phyloP scores from a whole-genome alignment of 139 green algal genomes.

The Tetraselmis chui region DNA sequence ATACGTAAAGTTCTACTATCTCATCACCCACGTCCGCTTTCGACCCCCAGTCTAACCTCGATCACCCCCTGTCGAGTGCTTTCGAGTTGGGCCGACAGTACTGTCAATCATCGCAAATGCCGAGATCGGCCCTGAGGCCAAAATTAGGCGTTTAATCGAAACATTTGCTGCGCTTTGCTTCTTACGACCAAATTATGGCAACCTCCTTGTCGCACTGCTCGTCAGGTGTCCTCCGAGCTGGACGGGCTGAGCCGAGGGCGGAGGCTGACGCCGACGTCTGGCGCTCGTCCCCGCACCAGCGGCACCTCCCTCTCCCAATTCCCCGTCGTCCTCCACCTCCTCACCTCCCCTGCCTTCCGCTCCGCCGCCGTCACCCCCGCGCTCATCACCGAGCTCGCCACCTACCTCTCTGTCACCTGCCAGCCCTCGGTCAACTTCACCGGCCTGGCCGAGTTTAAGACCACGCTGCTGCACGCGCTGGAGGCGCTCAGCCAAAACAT shows the following conservation, averaged over 20 bases:
- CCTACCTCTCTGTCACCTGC: conserved; percentile 29
- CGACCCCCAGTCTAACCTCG: too few relatives aligned
- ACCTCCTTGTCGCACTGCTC: too few relatives aligned
- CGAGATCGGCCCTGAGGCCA: too few relatives aligned
- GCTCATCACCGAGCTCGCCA: conserved; percentile 45
- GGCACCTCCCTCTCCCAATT: conserved; percentile 26
- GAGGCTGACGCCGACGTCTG: neutral
- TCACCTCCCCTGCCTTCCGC: conserved; percentile 50
- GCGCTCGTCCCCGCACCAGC: neutral
- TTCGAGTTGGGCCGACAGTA: too few relatives aligned
- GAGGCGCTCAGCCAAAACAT: conserved; percentile 60
- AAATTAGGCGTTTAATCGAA: too few relatives aligned
- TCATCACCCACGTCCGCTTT: too few relatives aligned
- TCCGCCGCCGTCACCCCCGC: conserved; percentile 28
- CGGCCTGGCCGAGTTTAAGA: conserved; percentile 44
- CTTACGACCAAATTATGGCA: too few relatives aligned
- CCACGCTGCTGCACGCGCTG: conserved; percentile 55
- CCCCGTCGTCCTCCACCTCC: conserved; percentile 53
- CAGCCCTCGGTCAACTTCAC: conserved; percentile 1
- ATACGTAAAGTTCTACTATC: too few relatives aligned
- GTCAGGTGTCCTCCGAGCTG: neutral
- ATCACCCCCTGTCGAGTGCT: too few relatives aligned
- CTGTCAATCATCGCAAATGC: too few relatives aligned
- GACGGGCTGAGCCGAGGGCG: neutral
- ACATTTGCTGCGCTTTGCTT: too few relatives aligned